A percentile compares a stretch with the other conserved stretches of the same genome.
Evolutionary conservation across 305 asterid species (phyloP).

Genomic region (Caryopteris hybrid): DNA sequence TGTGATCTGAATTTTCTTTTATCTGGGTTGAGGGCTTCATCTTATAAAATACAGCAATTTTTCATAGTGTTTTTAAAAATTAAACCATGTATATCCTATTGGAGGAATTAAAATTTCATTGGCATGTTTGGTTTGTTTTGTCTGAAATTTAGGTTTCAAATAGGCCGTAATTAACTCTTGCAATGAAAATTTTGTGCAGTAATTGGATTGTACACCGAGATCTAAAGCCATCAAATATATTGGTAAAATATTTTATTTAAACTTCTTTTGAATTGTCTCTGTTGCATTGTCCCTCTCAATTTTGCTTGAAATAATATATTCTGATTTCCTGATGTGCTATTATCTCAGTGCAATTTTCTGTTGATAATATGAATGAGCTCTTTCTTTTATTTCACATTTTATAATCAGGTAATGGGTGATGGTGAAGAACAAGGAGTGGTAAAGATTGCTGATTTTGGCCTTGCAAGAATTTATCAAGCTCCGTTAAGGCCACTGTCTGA

Average conservation of each 20-base stretch:
- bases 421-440: slow-evolving; percentile 96
- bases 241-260: slow-evolving; percentile 44
- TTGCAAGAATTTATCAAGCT: slow-evolving; percentile 94
- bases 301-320: neutral
- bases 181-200: slow-evolving; percentile 45
- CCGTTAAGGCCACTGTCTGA: slow-evolving; percentile 84
- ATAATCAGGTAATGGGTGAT: slow-evolving; percentile 92
- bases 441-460: slow-evolving; percentile 97
- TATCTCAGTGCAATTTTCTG: too few species aligned
- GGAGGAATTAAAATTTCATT: slow-evolving; percentile 8
- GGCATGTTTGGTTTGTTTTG: slow-evolving; percentile 2
- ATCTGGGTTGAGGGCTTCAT: too few species aligned
- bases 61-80: neutral
- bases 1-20: neutral
- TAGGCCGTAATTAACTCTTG: slow-evolving; percentile 11
- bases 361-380: slow-evolving; percentile 1
- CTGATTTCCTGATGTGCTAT: neutral
- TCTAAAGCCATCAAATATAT: slow-evolving; percentile 95
- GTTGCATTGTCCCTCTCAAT: neutral
- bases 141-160: neutral
- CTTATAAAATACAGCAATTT: neutral
- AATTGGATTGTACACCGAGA: slow-evolving; percentile 98
- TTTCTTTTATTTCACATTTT: slow-evolving; percentile 13
- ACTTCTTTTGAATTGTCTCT: neutral
- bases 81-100: neutral